Evolutionary conservation across 2,329 filamentous ascomycete species (phyloP), one percentile per base, ranked within the genome.

Genomic region (Xylaria sp.): DNA sequence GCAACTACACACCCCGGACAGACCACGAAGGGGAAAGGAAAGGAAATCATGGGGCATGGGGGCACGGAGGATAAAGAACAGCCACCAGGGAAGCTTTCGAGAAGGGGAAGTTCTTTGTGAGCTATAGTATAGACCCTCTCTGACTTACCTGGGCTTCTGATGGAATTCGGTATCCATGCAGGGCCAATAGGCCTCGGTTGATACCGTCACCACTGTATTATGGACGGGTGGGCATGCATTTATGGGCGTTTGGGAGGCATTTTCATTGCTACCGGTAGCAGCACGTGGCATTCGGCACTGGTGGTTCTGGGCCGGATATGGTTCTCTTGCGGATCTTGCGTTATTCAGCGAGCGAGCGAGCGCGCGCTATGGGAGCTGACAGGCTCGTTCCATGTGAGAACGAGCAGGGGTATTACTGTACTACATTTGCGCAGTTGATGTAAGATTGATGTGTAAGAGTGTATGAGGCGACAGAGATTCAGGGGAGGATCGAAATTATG

Each of bases 1-100:
- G 40, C 33, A 25, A 37, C 33, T 19, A 41, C 55, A 3, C 57
- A 68, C n/a, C 74, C 58, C 43, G 63, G 72, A 63, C 73, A 70
- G 49, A 73, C 70, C 38, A 61, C 47, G 10, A 81, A 80, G 70
- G 78, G 78, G 1, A 85, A 85, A 68, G 82, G 79, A 1, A 85
- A 83, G 67, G 79, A 79, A 53, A 71, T 80, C 10, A 73, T 71
- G 10, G 75, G 74, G 31, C 75, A 75, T 15, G 76, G 75, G 29
- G 74, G 65, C n/a, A 70, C 68, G 17, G 75, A 75, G 38, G 74
- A 61, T 29, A 71, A 72, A 40, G 61, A 71, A 33, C 57, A 75
- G 31, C 71, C 62, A 15, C 72, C 71, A 29, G 71, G 72, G 15
- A 71, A 66, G 43, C 64, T 72, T 19, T 66, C 71, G 21, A 72